phyloP scores from a whole-genome alignment of 306 rosid species.

The Astragalus membranaceus region DNA sequence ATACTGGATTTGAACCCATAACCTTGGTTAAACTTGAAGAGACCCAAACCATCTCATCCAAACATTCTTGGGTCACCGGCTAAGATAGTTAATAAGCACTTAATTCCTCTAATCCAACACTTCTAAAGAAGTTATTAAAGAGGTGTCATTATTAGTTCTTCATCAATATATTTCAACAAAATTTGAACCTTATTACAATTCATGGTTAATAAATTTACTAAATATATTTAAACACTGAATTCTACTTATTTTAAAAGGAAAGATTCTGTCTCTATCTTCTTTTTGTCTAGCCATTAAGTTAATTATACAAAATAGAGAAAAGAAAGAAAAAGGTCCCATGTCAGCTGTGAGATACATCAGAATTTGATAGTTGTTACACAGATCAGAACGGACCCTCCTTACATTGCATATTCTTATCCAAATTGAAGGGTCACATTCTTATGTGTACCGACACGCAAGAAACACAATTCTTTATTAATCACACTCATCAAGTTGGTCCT shows the following conservation, averaged over 20 bases:
- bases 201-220: no score
- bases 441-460: neutral
- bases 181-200: no score
- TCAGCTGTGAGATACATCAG: neutral
- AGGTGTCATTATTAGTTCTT: no score
- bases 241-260: neutral
- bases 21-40: no score
- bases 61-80: no score
- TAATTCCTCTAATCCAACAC: no score
- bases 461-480: neutral
- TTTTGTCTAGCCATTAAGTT: neutral
- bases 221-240: neutral
- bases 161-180: no score
- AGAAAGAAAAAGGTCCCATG: neutral
- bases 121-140: no score
- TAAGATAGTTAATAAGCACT: no score
- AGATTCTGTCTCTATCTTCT: neutral
- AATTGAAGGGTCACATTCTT: neutral
- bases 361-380: neutral
- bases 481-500: slow-evolving; percentile 26
- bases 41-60: no score
- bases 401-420: slow-evolving; percentile 8
- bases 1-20: no score
- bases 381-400: neutral
- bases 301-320: neutral